Percentiles rank a stretch among this genome's conserved stretches.
phyloP scores from a whole-genome alignment of 129 eudicot genomes.

The Silybum marianum region DNA sequence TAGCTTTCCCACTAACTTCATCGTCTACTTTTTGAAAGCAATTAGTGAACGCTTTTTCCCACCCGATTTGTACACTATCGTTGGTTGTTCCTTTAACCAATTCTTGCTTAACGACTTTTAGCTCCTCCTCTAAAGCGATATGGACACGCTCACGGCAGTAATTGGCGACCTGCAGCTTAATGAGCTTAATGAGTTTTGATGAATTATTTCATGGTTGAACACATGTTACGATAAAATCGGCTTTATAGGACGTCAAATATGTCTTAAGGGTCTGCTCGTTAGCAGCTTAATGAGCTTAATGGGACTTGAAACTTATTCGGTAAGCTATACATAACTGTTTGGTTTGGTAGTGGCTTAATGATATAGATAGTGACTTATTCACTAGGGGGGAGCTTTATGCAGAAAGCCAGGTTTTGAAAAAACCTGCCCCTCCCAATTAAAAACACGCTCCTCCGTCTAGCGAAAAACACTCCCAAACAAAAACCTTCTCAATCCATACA shows the following conservation, averaged over 20 bases:
- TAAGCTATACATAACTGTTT: too few relatives aligned
- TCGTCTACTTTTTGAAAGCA: conserved; percentile 76
- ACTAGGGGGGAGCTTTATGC: too few relatives aligned
- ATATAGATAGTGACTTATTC: too few relatives aligned
- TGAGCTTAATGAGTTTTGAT: neutral
- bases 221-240: neutral
- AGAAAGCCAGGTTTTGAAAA: too few relatives aligned
- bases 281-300: too few relatives aligned
- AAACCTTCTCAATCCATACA: too few relatives aligned
- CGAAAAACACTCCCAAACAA: too few relatives aligned
- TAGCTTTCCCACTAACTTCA: conserved; percentile 62
- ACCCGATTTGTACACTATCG: conserved; percentile 51
- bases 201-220: neutral
- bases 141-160: conserved; percentile 77
- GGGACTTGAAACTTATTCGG: too few relatives aligned
- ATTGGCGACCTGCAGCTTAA: conserved; percentile 59
- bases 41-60: conserved; percentile 64
- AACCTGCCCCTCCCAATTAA: too few relatives aligned
- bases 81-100: conserved; percentile 36
- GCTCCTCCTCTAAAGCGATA: conserved; percentile 57
- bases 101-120: conserved; percentile 44
- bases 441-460: too few relatives aligned
- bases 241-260: neutral
- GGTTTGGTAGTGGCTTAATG: too few relatives aligned
- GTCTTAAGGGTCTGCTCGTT: neutral